Conservation (phyloP, 192 early-diverging fungal species). For the Podila verticillata region DNA sequence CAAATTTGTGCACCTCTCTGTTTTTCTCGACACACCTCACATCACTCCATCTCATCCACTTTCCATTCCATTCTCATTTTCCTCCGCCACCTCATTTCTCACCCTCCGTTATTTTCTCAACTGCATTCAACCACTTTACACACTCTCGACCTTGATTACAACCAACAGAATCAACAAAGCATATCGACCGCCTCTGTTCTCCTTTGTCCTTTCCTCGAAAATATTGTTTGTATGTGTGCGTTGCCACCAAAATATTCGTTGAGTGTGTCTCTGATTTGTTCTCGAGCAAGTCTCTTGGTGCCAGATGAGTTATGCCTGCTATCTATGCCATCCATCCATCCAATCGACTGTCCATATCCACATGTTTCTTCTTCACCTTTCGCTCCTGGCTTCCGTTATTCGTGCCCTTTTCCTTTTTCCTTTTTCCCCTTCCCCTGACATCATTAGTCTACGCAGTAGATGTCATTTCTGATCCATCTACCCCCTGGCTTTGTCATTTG, state of each 20-base stretch:
- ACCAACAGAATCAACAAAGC: neutral
- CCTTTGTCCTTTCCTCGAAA: neutral
- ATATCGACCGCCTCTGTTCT: neutral
- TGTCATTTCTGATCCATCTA: neutral
- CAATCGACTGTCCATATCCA: constrained; percentile 23
- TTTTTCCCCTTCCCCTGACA: neutral
- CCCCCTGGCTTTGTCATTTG: neutral
- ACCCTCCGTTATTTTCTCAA: neutral
- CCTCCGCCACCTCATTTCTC: neutral
- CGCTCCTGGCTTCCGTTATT: neutral
- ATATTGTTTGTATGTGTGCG: too few relatives aligned
- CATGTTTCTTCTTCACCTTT: neutral
- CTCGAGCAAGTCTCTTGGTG: too few relatives aligned
- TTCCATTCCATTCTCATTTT: neutral
- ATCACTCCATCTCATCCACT: neutral
- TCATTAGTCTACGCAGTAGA: too few relatives aligned
- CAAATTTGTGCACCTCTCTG: too few relatives aligned
- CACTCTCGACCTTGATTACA: neutral
- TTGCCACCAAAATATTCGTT: too few relatives aligned
- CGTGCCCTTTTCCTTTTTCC: neutral
- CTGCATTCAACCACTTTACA: neutral
- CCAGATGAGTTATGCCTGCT: too few relatives aligned
- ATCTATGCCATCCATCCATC: neutral
- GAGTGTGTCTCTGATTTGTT: too few relatives aligned
- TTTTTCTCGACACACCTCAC: too few relatives aligned